A percentile compares a stretch with the other conserved stretches of the same genome.
Conservation (phyloP, 768 basidiomycete genomes). For the Tylopilus vinaceipallidus region DNA sequence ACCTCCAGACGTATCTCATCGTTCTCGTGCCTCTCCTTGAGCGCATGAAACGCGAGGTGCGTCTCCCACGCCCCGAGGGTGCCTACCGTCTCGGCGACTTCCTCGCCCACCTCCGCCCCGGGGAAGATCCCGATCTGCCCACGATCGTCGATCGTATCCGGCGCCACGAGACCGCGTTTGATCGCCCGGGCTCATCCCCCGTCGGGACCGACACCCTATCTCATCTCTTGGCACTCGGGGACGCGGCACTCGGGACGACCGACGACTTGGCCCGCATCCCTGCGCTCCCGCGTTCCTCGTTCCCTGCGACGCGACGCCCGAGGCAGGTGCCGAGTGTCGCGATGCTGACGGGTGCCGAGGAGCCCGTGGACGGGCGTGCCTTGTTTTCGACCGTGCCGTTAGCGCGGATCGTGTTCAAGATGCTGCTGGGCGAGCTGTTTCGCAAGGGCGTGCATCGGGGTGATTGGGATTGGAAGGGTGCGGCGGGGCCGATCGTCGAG, state of each 20-base stretch:
- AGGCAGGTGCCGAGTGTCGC: slow-evolving; percentile 14
- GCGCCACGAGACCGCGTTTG: background rate
- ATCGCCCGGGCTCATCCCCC: slow-evolving; percentile 1
- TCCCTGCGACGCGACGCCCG: background rate
- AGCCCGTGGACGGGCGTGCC: background rate
- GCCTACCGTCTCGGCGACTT: slow-evolving; percentile 26
- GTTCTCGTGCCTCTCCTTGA: slow-evolving; percentile 40
- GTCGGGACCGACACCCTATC: slow-evolving; percentile 17
- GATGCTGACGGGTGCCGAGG: slow-evolving; percentile 17
- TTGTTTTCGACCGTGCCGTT: slow-evolving; percentile 23
- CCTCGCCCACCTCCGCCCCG: slow-evolving; percentile 17
- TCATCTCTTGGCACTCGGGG: slow-evolving; percentile 23
- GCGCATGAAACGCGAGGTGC: slow-evolving; percentile 27
- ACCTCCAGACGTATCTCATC: slow-evolving; percentile 38
- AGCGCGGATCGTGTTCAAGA: slow-evolving; percentile 20
- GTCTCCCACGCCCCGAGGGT: background rate
- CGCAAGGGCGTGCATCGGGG: slow-evolving; percentile 18
- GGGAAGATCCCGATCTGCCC: slow-evolving; percentile 16
- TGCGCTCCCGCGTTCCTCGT: background rate
- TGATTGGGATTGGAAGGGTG: slow-evolving; percentile 26
- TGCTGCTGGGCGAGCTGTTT: slow-evolving; percentile 20
- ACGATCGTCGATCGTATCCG: slow-evolving; percentile 19
- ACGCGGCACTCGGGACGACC: background rate
- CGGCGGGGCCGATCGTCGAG: slow-evolving; percentile 12
- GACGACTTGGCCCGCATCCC: slow-evolving; percentile 4